These are phyloP conservation scores for Cystobasidium sp. DNA, from an alignment of 1,284 basidiomycete genomes.

Conservation along the genomic window DNA sequence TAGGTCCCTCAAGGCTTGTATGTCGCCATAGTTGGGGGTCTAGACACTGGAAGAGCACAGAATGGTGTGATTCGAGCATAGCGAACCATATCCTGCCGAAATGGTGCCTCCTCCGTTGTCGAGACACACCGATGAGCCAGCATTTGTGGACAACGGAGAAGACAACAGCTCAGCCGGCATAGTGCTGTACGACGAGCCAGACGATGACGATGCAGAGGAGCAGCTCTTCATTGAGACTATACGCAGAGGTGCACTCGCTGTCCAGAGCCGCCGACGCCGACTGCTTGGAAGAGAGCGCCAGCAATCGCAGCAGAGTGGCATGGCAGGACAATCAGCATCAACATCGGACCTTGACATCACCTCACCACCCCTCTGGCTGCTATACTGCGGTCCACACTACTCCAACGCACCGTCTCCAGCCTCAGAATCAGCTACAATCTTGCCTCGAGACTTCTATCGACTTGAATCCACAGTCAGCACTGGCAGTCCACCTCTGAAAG, in stretches of 20 bases:
- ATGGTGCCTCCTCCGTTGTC: background rate
- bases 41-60: no score
- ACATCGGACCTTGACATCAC: no score
- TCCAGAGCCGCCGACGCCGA: conserved; percentile 11
- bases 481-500: background rate
- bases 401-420: background rate
- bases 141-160: background rate
- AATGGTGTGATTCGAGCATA: no score
- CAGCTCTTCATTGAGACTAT: conserved; percentile 27
- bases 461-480: background rate
- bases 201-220: conserved; percentile 16
- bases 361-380: background rate
- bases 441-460: background rate
- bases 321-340: background rate
- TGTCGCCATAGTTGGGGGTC: no score
- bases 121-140: background rate
- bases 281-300: background rate
- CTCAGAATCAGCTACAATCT: background rate
- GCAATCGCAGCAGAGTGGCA: background rate
- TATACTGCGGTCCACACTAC: background rate
- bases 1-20: no score
- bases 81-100: no score
- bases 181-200: conserved; percentile 1
- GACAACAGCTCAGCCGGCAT: background rate
- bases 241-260: conserved; percentile 10